Evolutionary conservation across 352 stramenopile genomes (phyloP).

Genomic region (Pythium angustatum): DNA sequence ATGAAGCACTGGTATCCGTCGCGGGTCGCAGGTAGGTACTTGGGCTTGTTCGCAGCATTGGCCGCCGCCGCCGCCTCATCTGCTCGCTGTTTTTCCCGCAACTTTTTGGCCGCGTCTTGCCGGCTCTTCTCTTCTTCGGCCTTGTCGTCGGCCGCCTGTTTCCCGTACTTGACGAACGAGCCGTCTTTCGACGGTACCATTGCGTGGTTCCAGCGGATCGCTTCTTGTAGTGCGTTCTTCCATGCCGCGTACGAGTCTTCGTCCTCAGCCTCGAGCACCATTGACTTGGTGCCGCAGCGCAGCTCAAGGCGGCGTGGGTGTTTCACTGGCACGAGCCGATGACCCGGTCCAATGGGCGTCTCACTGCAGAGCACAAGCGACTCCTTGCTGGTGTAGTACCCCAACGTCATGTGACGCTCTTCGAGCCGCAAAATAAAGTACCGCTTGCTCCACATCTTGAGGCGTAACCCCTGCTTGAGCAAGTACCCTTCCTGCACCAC

Average conservation of each 20-base stretch:
- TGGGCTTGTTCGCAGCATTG: constrained; percentile 78
- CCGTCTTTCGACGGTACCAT: constrained; percentile 83
- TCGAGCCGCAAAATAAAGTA: constrained; percentile 88
- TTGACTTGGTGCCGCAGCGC: constrained; percentile 66
- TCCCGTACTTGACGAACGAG: constrained; percentile 78
- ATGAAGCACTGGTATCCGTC: constrained; percentile 79
- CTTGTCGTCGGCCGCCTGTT: constrained; percentile 72
- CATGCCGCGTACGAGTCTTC: constrained; percentile 54
- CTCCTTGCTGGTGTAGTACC: constrained; percentile 87
- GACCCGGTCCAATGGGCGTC: constrained; percentile 76
- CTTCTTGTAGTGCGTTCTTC: constrained; percentile 77
- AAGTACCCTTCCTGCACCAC: constrained; percentile 87
- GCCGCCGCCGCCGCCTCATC: constrained; percentile 61
- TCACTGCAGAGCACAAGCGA: constrained; percentile 77
- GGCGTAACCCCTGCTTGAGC: constrained; percentile 75
- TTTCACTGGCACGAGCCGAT: constrained; percentile 57
- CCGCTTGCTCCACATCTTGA: constrained; percentile 81
- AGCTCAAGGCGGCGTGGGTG: constrained; percentile 68
- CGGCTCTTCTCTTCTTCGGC: constrained; percentile 70
- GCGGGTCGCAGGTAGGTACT: constrained; percentile 74
- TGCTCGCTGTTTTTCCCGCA: constrained; percentile 71
- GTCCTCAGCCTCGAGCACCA: constrained; percentile 75
- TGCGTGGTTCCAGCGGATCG: constrained; percentile 85
- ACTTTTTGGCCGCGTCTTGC: constrained; percentile 68
- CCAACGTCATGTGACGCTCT: constrained; percentile 87